Evolutionary conservation across 1,139 yeast species (phyloP).

Genomic region (Yamadazyma mexicana): DNA sequence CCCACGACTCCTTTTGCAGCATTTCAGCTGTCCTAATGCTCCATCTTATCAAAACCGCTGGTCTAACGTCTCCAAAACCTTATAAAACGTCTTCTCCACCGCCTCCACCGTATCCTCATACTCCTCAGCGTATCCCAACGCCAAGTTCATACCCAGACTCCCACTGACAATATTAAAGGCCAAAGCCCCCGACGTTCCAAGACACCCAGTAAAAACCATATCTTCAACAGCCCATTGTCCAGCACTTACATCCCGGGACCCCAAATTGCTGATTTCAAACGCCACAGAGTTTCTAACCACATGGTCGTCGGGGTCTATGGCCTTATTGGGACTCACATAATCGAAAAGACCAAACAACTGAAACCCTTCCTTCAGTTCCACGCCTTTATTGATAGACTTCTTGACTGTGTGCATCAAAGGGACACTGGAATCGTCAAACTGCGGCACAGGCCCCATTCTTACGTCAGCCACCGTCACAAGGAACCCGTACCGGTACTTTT

Average conservation of each 20-base stretch:
- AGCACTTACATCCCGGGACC: conserved; percentile 13
- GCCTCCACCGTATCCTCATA: not conserved
- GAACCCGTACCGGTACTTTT: conserved; percentile 19
- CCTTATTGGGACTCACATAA: conserved; percentile 15
- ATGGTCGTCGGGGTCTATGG: conserved; percentile 9
- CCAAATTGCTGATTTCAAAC: conserved; percentile 31
- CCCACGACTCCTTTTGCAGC: too few species aligned
- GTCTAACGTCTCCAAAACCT: not conserved
- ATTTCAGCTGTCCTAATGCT: too few species aligned
- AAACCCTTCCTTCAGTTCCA: conserved; percentile 18
- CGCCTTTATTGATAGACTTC: conserved; percentile 8
- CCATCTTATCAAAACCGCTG: not conserved
- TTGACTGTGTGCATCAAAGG: conserved; percentile 8
- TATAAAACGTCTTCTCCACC: not conserved
- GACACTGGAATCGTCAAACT: conserved; percentile 7
- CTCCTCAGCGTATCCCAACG: conserved; percentile 1
- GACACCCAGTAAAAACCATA: conserved; percentile 27
- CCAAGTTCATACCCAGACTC: conserved; percentile 24
- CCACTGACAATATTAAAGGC: conserved; percentile 23
- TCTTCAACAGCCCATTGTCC: conserved; percentile 21
- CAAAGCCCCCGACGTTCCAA: conserved; percentile 21
- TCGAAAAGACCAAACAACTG: conserved; percentile 21
- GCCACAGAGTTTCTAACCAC: conserved; percentile 15
- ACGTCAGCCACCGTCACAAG: conserved; percentile 17
- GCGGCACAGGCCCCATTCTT: conserved; percentile 15